A percentile compares a stretch with the other conserved stretches of the same genome.
phyloP scores from a whole-genome alignment of 257 asterid species.

The Gentiana straminea region DNA sequence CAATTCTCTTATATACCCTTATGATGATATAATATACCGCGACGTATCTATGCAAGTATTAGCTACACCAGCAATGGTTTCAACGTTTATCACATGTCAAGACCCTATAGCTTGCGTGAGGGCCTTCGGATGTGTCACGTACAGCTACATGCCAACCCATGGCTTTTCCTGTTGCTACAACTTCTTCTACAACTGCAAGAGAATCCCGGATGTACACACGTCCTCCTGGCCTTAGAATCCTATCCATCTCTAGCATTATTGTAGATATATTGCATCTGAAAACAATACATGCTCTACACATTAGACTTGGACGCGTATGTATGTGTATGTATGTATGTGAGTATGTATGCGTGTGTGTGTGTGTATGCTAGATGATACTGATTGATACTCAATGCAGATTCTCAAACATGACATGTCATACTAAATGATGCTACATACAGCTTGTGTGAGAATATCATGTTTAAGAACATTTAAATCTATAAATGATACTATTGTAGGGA shows the following conservation, averaged over 20 bases:
- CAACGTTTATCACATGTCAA: slow-evolving; percentile 48
- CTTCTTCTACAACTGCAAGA: slow-evolving; percentile 56
- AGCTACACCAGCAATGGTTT: too few relatives aligned
- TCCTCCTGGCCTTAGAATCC: slow-evolving; percentile 87
- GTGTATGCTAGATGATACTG: too few relatives aligned
- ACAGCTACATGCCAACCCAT: slow-evolving; percentile 63
- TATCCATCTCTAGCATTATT: slow-evolving; percentile 94
- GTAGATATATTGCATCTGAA: slow-evolving; percentile 66
- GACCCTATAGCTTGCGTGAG: slow-evolving; percentile 74
- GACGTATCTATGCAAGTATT: too few relatives aligned
- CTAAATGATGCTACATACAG: too few relatives aligned
- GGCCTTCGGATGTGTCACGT: slow-evolving; percentile 88
- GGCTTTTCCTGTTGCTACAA: slow-evolving; percentile 57
- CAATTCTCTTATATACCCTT: too few relatives aligned
- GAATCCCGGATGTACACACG: slow-evolving; percentile 60
- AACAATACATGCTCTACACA: not conserved
- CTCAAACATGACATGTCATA: too few relatives aligned
- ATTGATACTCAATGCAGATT: too few relatives aligned
- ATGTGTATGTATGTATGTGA: not conserved
- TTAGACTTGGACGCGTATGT: not conserved
- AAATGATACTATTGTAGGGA: too few relatives aligned
- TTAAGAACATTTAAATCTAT: too few relatives aligned
- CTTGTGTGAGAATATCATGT: too few relatives aligned
- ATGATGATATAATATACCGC: too few relatives aligned
- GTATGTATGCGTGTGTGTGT: not conserved